Conservation (phyloP, 805 yeast species). For the Nakazawaea pomicola region DNA sequence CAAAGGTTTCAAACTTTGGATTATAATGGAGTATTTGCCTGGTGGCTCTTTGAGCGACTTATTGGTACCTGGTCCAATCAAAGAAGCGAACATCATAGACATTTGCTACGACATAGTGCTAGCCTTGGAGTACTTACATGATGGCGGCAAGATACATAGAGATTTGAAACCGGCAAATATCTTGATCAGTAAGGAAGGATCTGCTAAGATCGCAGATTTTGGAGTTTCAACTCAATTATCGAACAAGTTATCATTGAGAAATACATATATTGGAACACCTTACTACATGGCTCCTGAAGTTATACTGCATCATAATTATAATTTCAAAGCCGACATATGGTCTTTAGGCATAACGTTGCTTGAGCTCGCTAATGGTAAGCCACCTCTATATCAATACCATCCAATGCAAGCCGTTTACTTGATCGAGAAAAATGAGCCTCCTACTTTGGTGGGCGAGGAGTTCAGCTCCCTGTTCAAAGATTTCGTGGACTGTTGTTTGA, state of each 20-base stretch:
- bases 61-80: conserved; percentile 52
- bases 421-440: conserved; percentile 46
- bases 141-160: conserved; percentile 76
- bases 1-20: conserved; percentile 67
- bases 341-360: conserved; percentile 74
- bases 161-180: conserved; percentile 93
- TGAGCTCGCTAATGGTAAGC: conserved; percentile 67
- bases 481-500: conserved; percentile 66
- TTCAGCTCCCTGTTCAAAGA: conserved; percentile 45
- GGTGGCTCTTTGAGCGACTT: conserved; percentile 75
- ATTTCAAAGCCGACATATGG: conserved; percentile 77
- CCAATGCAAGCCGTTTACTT: conserved; percentile 51
- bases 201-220: conserved; percentile 88
- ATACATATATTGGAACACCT: conserved; percentile 57
- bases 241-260: conserved; percentile 46
- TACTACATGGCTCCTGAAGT: conserved; percentile 67
- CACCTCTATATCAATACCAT: conserved; percentile 55
- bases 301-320: conserved; percentile 47
- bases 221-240: conserved; percentile 85
- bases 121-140: conserved; percentile 65
- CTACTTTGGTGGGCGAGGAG: conserved; percentile 31
- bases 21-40: conserved; percentile 74
- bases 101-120: conserved; percentile 50
- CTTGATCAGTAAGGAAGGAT: conserved; percentile 61
- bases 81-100: conserved; percentile 48